phyloP scores from a whole-genome alignment of 73 alveolate species.

The Paramecium sexaurelia region DNA sequence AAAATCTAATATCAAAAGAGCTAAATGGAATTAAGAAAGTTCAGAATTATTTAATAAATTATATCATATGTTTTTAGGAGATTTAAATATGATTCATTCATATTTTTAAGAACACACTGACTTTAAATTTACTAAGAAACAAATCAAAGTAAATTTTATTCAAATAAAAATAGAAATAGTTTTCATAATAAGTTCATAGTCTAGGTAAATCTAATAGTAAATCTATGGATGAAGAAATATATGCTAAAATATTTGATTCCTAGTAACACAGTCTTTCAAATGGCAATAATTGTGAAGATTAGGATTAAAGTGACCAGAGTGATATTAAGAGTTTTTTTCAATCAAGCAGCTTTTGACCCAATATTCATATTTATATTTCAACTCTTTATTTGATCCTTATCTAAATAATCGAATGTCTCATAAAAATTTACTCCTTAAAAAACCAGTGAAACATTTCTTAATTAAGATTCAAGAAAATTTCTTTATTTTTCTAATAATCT shows the following conservation, averaged over 20 bases:
- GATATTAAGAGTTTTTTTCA: background rate
- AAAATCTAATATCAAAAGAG: constrained; percentile 24
- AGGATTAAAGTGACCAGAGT: background rate
- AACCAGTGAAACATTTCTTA: no score
- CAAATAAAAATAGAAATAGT: background rate
- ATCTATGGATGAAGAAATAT: constrained; percentile 18
- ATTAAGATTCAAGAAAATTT: no score
- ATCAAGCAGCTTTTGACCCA: background rate
- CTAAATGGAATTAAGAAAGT: constrained; percentile 27
- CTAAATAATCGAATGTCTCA: no score
- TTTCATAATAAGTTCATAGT: background rate
- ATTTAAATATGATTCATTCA: background rate
- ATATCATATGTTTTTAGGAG: constrained; percentile 23
- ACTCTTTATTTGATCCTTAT: background rate
- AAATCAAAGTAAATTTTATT: background rate
- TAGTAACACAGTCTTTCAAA: background rate
- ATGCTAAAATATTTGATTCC: background rate
- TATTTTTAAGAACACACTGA: constrained; percentile 21
- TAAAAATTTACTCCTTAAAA: no score
- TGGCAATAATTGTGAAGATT: background rate
- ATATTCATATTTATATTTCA: background rate
- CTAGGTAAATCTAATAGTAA: background rate
- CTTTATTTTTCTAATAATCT: no score
- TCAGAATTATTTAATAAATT: background rate
- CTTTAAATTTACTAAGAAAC: background rate